phyloP scores from a whole-genome alignment of 225 moss, liverwort and hornwort species.

The Pleurozium schreberi region DNA sequence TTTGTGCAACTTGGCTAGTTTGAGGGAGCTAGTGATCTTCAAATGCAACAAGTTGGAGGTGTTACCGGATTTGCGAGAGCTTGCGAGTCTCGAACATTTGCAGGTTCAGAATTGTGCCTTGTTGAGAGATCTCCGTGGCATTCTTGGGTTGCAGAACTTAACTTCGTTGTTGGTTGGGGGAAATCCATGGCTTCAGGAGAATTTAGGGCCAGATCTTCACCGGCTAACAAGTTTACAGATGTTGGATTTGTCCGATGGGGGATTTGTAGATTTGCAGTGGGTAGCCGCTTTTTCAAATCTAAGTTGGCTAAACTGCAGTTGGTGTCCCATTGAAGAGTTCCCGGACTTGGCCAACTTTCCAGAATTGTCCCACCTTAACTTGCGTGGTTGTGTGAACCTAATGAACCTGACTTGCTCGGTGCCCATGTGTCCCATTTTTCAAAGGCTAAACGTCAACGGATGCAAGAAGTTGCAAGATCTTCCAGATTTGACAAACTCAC shows the following conservation, averaged over 20 bases:
- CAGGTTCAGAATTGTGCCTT: rapidly evolving
- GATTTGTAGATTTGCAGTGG: neutral
- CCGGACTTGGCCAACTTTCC: neutral
- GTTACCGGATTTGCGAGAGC: rapidly evolving
- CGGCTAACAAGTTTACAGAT: rapidly evolving
- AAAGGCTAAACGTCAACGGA: rapidly evolving
- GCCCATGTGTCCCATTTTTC: rapidly evolving
- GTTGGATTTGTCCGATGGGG: rapidly evolving
- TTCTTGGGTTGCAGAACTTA: neutral
- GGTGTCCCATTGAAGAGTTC: neutral
- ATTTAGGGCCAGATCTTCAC: rapidly evolving
- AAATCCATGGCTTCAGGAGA: neutral
- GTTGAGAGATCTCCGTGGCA: neutral
- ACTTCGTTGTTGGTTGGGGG: rapidly evolving
- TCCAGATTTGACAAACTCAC: neutral
- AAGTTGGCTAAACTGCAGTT: rapidly evolving
- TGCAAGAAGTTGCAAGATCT: neutral
- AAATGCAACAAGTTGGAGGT: neutral
- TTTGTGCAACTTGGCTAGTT: rapidly evolving
- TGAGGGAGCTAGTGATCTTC: rapidly evolving
- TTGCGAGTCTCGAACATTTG: rapidly evolving
- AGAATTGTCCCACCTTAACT: rapidly evolving
- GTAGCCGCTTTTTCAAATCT: rapidly evolving
- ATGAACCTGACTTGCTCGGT: rapidly evolving
- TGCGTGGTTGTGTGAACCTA: rapidly evolving